Conservation (phyloP, 306 rosid genomes). For the Crataegus laevigata region DNA sequence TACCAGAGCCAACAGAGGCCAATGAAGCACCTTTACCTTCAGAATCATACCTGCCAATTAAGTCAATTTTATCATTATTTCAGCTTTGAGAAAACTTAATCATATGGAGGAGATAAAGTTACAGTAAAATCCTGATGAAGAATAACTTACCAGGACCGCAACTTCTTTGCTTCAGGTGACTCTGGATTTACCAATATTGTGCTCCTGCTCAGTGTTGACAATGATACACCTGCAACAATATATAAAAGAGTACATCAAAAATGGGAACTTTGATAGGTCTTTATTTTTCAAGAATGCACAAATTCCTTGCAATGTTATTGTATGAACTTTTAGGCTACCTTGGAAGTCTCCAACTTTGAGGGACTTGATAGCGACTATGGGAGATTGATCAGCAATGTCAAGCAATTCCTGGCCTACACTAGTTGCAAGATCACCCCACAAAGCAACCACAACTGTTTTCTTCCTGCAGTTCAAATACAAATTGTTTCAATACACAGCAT, state of each 20-base stretch:
- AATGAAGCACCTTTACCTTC: constrained; percentile 72
- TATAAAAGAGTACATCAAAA: background rate
- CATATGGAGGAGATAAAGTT: background rate
- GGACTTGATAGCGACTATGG: constrained; percentile 74
- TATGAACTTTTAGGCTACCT: constrained; percentile 33
- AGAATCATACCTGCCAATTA: constrained; percentile 55
- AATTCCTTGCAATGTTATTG: background rate
- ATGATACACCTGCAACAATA: constrained; percentile 60
- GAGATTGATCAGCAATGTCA: constrained; percentile 57
- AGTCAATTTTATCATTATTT: background rate
- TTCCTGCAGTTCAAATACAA: constrained; percentile 39
- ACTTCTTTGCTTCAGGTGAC: constrained; percentile 57
- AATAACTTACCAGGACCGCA: constrained; percentile 59
- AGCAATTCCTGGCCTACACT: constrained; percentile 67
- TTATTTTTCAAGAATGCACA: too few relatives aligned
- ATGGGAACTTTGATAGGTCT: background rate
- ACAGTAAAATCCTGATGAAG: background rate
- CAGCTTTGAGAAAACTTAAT: background rate
- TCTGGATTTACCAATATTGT: constrained; percentile 56
- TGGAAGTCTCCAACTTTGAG: constrained; percentile 88
- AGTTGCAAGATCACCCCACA: constrained; percentile 94
- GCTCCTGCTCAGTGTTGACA: constrained; percentile 71
- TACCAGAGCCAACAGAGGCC: constrained; percentile 55
- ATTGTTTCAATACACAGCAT: background rate
- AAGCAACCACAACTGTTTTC: constrained; percentile 77